Conservation (phyloP, 257 asterid species). For the Marsdenia floribunda region DNA sequence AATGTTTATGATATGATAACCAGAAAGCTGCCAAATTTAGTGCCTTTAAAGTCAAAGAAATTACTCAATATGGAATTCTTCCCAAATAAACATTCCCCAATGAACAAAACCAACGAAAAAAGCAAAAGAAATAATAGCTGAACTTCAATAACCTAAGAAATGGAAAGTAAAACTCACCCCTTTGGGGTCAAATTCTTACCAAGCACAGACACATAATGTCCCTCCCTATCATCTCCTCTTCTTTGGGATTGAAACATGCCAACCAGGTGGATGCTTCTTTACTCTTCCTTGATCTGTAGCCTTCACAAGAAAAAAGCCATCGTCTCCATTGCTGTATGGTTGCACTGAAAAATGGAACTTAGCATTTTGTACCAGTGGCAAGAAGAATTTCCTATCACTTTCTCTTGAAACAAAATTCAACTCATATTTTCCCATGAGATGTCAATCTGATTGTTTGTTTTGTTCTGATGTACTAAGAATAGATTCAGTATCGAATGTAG, state of each 20-base stretch:
- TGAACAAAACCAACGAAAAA: background rate
- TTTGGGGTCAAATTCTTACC: slow-evolving; percentile 83
- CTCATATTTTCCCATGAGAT: background rate
- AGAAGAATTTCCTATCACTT: background rate
- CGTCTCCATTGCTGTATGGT: background rate
- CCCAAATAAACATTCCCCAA: background rate
- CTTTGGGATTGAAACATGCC: slow-evolving; percentile 58
- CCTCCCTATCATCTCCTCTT: slow-evolving; percentile 72
- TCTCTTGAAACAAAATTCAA: background rate
- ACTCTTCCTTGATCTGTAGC: slow-evolving; percentile 34
- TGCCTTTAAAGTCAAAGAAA: background rate
- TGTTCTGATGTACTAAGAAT: slow-evolving; percentile 42
- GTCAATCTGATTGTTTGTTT: slow-evolving; percentile 20
- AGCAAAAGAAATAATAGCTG: background rate
- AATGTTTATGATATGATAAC: background rate
- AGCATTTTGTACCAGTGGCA: background rate
- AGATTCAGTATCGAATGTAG: slow-evolving; percentile 37
- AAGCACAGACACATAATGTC: slow-evolving; percentile 62
- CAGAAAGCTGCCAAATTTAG: background rate
- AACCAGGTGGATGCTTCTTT: slow-evolving; percentile 30
- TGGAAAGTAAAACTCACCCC: slow-evolving; percentile 45
- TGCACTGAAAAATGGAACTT: background rate
- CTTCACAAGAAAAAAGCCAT: slow-evolving; percentile 22
- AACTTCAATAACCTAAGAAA: background rate
- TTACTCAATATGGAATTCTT: background rate